These are phyloP conservation scores for Arthrocladium fulminans DNA, from an alignment of 2,329 filamentous ascomycete species.

Conservation along the genomic window DNA sequence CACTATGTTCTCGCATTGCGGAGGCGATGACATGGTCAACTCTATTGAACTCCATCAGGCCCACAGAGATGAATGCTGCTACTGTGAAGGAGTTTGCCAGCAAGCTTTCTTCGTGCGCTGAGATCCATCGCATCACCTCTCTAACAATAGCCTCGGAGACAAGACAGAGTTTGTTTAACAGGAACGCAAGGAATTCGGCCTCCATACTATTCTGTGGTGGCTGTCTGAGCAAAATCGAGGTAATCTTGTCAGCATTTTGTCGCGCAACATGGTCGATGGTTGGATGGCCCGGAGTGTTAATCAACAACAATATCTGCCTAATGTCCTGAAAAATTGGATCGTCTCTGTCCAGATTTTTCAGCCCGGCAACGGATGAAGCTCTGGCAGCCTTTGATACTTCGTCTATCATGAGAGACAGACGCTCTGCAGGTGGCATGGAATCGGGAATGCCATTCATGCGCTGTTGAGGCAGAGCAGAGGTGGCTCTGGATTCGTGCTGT, in stretches of 20 bases:
- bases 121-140: slow-evolving; percentile 43
- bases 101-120: slow-evolving; percentile 48
- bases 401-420: slow-evolving; percentile 45
- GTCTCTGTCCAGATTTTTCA: slow-evolving; percentile 48
- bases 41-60: slow-evolving; percentile 52
- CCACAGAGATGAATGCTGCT: slow-evolving; percentile 50
- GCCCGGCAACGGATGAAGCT: slow-evolving; percentile 48
- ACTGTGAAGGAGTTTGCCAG: slow-evolving; percentile 56
- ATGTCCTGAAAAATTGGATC: slow-evolving; percentile 50
- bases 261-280: slow-evolving; percentile 50
- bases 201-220: slow-evolving; percentile 45
- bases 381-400: slow-evolving; percentile 50
- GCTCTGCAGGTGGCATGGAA: slow-evolving; percentile 43
- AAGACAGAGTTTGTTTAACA: slow-evolving; percentile 54
- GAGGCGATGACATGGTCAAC: slow-evolving; percentile 66
- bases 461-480: slow-evolving; percentile 27
- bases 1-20: slow-evolving; percentile 61
- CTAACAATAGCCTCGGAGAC: slow-evolving; percentile 36
- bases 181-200: slow-evolving; percentile 53
- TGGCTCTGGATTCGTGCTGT: slow-evolving; percentile 37
- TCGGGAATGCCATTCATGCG: slow-evolving; percentile 56
- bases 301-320: slow-evolving; percentile 48
- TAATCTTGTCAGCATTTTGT: slow-evolving; percentile 48
- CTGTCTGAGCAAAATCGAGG: slow-evolving; percentile 48
- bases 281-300: slow-evolving; percentile 36